Percentiles rank a stretch among this genome's conserved stretches.
These are phyloP conservation scores for Senecio squalidus DNA, from an alignment of 140 eudicot genomes.

Conservation along the genomic window DNA sequence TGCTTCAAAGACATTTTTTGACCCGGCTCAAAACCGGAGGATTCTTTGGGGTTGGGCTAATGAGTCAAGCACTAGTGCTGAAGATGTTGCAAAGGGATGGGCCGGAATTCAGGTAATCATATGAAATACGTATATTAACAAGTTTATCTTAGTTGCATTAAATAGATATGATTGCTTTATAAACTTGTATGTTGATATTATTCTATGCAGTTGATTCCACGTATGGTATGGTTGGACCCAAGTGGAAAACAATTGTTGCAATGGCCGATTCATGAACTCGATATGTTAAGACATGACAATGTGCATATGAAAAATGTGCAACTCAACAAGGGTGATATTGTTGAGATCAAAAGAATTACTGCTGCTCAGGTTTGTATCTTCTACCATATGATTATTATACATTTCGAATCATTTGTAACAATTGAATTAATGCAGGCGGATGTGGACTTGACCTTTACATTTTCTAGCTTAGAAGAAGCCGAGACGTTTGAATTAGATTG, in stretches of 20 bases:
- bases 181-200: neutral
- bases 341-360: conserved; percentile 46
- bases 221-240: conserved; percentile 38
- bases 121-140: too few species aligned
- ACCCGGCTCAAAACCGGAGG: conserved; percentile 44
- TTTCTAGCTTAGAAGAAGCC: conserved; percentile 48
- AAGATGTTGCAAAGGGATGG: conserved; percentile 62
- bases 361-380: conserved; percentile 46
- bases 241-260: conserved; percentile 50
- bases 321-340: conserved; percentile 25
- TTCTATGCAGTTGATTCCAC: conserved; percentile 39
- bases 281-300: conserved; percentile 31
- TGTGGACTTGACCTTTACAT: conserved; percentile 49
- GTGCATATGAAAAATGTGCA: conserved; percentile 9
- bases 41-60: conserved; percentile 74
- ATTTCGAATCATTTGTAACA: neutral
- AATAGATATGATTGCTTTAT: too few species aligned
- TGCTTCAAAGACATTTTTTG: conserved; percentile 68
- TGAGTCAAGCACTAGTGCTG: conserved; percentile 30
- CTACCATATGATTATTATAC: neutral
- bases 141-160: too few species aligned
- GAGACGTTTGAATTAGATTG: conserved; percentile 50
- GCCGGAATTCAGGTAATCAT: conserved; percentile 81
- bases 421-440: conserved; percentile 39
- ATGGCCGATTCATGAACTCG: conserved; percentile 61